Evolutionary conservation across 2,329 filamentous ascomycete species (phyloP).

Genomic region (Aspergillus sp.): DNA sequence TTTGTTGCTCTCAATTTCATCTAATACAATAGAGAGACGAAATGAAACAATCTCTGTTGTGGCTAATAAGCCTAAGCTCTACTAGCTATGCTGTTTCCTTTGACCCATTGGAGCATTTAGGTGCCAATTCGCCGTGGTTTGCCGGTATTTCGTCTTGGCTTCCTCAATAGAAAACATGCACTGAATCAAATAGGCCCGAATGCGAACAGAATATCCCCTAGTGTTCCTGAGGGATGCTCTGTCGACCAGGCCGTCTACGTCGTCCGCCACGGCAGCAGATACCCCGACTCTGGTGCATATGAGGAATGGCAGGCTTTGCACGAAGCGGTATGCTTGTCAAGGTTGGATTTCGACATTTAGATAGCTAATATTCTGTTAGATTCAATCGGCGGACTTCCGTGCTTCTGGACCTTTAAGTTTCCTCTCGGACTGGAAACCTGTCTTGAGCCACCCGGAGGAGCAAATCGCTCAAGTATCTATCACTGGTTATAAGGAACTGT

Average conservation of each 20-base stretch:
- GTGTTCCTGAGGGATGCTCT: conserved; percentile 9
- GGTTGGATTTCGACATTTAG: background rate
- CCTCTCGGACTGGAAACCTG: conserved; percentile 58
- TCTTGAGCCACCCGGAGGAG: conserved; percentile 53
- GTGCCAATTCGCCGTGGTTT: conserved; percentile 56
- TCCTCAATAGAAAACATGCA: background rate
- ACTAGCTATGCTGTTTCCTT: conserved; percentile 8
- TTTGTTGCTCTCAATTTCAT: background rate
- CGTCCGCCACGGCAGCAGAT: conserved; percentile 15
- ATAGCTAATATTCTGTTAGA: conserved; percentile 33
- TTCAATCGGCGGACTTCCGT: conserved; percentile 55
- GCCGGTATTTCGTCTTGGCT: conserved; percentile 39
- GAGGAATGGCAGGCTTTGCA: conserved; percentile 11
- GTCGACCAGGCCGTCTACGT: conserved; percentile 16
- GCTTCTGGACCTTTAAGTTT: conserved; percentile 57
- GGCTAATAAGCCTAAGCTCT: conserved; percentile 11
- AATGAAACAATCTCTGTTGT: conserved; percentile 11
- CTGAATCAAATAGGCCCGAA: conserved; percentile 8
- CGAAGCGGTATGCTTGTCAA: conserved; percentile 33
- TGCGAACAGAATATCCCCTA: conserved; percentile 9
- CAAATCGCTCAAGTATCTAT: conserved; percentile 61
- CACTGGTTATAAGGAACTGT: conserved; percentile 62
- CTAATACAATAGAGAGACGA: background rate
- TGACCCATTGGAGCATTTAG: conserved; percentile 50
- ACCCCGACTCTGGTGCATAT: conserved; percentile 14